phyloP scores from a whole-genome alignment of 257 asterid species.

The Gardenia jasminoides region DNA sequence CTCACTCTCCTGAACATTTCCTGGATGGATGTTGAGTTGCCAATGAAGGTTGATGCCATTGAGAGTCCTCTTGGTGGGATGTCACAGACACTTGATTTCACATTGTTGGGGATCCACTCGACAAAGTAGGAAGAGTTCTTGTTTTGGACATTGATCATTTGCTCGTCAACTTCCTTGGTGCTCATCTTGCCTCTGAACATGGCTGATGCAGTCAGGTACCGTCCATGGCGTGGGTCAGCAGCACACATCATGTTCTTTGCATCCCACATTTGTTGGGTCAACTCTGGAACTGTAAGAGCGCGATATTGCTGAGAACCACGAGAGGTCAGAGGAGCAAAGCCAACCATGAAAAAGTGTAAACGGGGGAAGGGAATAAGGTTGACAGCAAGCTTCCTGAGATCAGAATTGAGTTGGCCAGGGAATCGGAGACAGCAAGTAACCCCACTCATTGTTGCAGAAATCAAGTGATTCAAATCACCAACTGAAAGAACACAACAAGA shows the following conservation, averaged over 20 bases:
- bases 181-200: constrained; percentile 94
- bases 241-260: constrained; percentile 96
- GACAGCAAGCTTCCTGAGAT: constrained; percentile 82
- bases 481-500: constrained; percentile 39
- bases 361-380: constrained; percentile 89
- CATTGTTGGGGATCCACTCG: constrained; percentile 93
- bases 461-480: constrained; percentile 84
- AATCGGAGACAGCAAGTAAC: constrained; percentile 92
- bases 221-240: constrained; percentile 89
- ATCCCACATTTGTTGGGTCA: constrained; percentile 94
- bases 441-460: constrained; percentile 90
- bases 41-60: constrained; percentile 84
- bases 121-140: constrained; percentile 88
- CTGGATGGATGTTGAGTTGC: constrained; percentile 84
- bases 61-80: constrained; percentile 88
- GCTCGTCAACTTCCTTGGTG: constrained; percentile 88
- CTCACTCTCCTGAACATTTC: constrained; percentile 94
- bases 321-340: constrained; percentile 82
- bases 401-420: constrained; percentile 89
- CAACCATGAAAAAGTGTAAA: constrained; percentile 87
- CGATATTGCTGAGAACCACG: constrained; percentile 94
- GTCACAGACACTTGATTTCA: constrained; percentile 87
- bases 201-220: constrained; percentile 88
- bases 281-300: constrained; percentile 82
- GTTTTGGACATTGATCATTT: constrained; percentile 83